phyloP scores from a whole-genome alignment of 1,284 basidiomycete species.

The Sparassis latifolia region DNA sequence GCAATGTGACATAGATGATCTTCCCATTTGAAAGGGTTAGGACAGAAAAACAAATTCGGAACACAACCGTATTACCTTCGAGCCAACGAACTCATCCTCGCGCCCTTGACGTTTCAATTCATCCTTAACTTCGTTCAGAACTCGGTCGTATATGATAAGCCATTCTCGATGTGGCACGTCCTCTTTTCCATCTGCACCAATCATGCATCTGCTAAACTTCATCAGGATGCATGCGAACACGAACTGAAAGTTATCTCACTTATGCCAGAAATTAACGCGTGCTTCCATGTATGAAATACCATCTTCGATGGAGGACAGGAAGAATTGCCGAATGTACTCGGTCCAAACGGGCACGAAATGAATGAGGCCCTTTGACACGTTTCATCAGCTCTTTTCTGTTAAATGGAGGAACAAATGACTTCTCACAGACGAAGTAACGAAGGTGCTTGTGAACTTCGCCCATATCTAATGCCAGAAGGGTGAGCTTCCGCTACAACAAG shows the following conservation, averaged over 20 bases:
- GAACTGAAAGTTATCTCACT: slow-evolving; percentile 30
- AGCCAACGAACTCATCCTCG: slow-evolving; percentile 56
- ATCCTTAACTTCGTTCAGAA: slow-evolving; percentile 47
- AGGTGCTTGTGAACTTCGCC: slow-evolving; percentile 57
- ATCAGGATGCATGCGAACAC: neutral
- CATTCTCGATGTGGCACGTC: slow-evolving; percentile 57
- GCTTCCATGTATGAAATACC: slow-evolving; percentile 71
- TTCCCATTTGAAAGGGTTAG: slow-evolving; percentile 17
- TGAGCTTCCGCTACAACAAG: neutral
- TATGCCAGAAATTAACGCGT: slow-evolving; percentile 59
- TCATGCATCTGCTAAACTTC: slow-evolving; percentile 32
- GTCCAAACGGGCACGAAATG: slow-evolving; percentile 49
- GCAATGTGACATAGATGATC: slow-evolving; percentile 70
- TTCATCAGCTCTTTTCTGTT: neutral
- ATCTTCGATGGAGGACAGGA: slow-evolving; percentile 60
- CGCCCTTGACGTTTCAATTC: slow-evolving; percentile 46
- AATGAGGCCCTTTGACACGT: slow-evolving; percentile 38
- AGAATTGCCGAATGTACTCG: slow-evolving; percentile 56
- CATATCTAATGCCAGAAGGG: slow-evolving; percentile 46
- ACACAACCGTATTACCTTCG: slow-evolving; percentile 35
- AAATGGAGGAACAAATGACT: neutral
- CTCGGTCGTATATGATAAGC: slow-evolving; percentile 50
- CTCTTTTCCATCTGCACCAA: slow-evolving; percentile 48
- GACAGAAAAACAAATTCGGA: neutral
- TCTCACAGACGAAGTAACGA: slow-evolving; percentile 38